These are phyloP conservation scores for Erysimum cheiri DNA, from an alignment of 441 rosid species.

Conservation along the genomic window DNA sequence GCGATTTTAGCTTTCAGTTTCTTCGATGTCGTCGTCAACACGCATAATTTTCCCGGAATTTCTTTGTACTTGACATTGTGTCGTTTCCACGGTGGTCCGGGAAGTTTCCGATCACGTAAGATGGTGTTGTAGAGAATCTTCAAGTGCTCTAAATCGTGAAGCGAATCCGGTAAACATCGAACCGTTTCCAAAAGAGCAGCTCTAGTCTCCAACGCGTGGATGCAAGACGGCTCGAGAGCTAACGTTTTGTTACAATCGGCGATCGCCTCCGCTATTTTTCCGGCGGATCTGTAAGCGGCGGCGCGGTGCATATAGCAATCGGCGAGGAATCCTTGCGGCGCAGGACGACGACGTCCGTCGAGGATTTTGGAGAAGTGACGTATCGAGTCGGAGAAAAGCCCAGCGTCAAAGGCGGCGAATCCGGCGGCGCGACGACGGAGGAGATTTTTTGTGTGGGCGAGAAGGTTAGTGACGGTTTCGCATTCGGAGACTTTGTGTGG, in stretches of 20 bases:
- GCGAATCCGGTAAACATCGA: slow-evolving; percentile 39
- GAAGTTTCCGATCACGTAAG: slow-evolving; percentile 45
- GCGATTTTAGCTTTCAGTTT: slow-evolving; percentile 34
- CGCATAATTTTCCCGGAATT: slow-evolving; percentile 35
- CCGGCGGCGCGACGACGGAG: slow-evolving; percentile 91
- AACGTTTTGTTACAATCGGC: slow-evolving; percentile 71
- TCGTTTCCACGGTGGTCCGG: slow-evolving; percentile 47
- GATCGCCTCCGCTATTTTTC: slow-evolving; percentile 72
- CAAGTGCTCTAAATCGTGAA: slow-evolving; percentile 44
- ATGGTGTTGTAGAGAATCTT: slow-evolving; percentile 44
- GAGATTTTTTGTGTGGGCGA: slow-evolving; percentile 76
- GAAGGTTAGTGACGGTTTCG: slow-evolving; percentile 66
- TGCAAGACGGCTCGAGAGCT: slow-evolving; percentile 44
- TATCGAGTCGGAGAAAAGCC: slow-evolving; percentile 68
- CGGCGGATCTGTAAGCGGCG: slow-evolving; percentile 64
- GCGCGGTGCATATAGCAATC: slow-evolving; percentile 85
- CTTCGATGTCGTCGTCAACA: slow-evolving; percentile 33
- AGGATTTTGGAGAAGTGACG: slow-evolving; percentile 85
- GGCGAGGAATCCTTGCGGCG: slow-evolving; percentile 80
- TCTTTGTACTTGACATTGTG: slow-evolving; percentile 46
- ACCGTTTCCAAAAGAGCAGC: slow-evolving; percentile 41
- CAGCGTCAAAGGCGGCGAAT: slow-evolving; percentile 76
- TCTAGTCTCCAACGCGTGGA: slow-evolving; percentile 44
- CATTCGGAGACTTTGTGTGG: slow-evolving; percentile 53
- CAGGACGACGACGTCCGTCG: slow-evolving; percentile 79